Conservation (phyloP, 148 eudicot species). For the Limonium bicolor region DNA sequence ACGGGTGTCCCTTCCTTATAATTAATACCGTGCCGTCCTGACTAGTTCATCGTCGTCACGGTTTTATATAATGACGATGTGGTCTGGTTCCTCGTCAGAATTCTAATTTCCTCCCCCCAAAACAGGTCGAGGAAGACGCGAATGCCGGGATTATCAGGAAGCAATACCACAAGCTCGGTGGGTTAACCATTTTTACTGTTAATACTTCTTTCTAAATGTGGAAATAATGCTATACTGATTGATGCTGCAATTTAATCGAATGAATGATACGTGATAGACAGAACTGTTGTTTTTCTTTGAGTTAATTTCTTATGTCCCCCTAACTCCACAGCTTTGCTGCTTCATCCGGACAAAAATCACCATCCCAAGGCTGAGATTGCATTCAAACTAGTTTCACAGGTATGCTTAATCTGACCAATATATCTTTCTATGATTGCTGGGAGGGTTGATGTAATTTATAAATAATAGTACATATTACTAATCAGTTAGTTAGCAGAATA, state of each 20-base stretch:
- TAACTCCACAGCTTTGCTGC: constrained; percentile 36
- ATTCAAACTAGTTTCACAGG: constrained; percentile 80
- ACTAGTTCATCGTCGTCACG: background rate
- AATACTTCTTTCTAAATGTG: background rate
- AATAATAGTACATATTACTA: too few species aligned
- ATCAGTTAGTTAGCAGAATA: too few species aligned
- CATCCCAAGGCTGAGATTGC: constrained; percentile 78
- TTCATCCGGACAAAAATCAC: constrained; percentile 83
- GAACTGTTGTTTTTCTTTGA: background rate
- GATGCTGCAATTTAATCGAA: background rate
- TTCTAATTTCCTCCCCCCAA: too few species aligned
- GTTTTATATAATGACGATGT: background rate
- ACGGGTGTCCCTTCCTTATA: background rate
- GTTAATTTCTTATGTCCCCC: background rate
- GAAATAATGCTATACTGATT: background rate
- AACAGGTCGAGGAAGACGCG: constrained; percentile 65
- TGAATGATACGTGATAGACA: background rate
- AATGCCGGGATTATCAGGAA: constrained; percentile 29
- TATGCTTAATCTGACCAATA: too few species aligned
- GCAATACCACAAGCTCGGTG: constrained; percentile 68
- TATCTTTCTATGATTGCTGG: too few species aligned
- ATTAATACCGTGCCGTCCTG: background rate
- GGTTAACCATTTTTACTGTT: background rate
- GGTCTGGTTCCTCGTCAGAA: too few species aligned
- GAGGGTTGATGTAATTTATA: too few species aligned